Evolutionary conservation across 805 yeast genomes (phyloP).

Genomic region (Tetrapisispora taiwanensis): DNA sequence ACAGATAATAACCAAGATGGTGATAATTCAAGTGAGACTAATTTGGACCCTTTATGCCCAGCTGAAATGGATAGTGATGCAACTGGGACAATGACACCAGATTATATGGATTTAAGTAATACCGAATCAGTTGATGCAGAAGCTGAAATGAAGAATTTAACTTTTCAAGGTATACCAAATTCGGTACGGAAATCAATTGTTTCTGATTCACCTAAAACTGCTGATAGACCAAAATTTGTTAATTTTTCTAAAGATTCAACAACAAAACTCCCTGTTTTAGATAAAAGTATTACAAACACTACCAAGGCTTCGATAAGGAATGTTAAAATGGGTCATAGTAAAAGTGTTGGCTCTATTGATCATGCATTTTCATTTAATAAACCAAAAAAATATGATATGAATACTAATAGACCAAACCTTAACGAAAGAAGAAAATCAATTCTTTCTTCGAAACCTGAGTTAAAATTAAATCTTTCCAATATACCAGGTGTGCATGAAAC

Average conservation of each 20-base stretch:
- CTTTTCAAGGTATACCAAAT: conserved; percentile 26
- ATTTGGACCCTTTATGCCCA: not conserved
- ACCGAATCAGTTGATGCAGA: conserved; percentile 13
- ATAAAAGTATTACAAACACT: not conserved
- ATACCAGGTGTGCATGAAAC: conserved; percentile 3
- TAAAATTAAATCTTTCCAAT: not conserved
- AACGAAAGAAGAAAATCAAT: conserved; percentile 6
- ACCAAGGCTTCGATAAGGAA: not conserved
- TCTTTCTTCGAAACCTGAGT: not conserved
- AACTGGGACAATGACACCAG: not conserved
- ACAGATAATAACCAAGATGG: not conserved
- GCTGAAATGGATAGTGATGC: not conserved
- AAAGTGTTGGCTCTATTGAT: not conserved
- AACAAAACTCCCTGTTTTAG: not conserved
- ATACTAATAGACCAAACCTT: not conserved
- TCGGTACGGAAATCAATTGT: conserved; percentile 9
- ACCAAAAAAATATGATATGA: not conserved
- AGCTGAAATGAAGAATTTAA: conserved; percentile 22
- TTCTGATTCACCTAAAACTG: not conserved
- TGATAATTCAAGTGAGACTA: not conserved
- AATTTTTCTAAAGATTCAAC: not conserved
- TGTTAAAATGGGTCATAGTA: not conserved
- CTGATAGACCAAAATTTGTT: not conserved
- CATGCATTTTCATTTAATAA: not conserved
- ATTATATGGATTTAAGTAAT: not conserved